These are phyloP conservation scores for Hemisphaericaspora xylofermentans DNA, from an alignment of 1,139 yeast species.

Conservation along the genomic window DNA sequence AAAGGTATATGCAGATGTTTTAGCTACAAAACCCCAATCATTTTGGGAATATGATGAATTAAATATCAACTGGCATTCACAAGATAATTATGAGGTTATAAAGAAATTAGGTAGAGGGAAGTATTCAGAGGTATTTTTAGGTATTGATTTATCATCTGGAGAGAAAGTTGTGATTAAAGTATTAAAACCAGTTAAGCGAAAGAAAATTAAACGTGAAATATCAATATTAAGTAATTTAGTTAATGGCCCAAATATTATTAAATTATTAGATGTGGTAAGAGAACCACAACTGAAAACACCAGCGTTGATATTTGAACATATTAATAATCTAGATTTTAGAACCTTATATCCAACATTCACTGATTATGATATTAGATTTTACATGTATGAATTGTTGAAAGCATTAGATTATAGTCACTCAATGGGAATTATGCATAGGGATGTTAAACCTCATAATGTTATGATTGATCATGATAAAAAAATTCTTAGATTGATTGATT, in stretches of 20 bases:
- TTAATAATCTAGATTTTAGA: slow-evolving; percentile 88
- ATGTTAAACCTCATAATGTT: slow-evolving; percentile 96
- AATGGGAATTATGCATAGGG: slow-evolving; percentile 98
- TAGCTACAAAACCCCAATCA: slow-evolving; percentile 42
- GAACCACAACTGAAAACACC: slow-evolving; percentile 93
- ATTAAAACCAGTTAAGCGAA: slow-evolving; percentile 93
- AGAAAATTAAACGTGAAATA: slow-evolving; percentile 94
- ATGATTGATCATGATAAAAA: slow-evolving; percentile 90
- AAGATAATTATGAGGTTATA: slow-evolving; percentile 47
- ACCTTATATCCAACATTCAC: slow-evolving; percentile 87
- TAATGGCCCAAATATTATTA: slow-evolving; percentile 83
- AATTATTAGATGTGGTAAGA: slow-evolving; percentile 80
- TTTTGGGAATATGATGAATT: slow-evolving; percentile 51
- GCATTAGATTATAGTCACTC: slow-evolving; percentile 95
- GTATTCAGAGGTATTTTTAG: slow-evolving; percentile 48
- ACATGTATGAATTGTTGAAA: slow-evolving; percentile 82
- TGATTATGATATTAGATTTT: slow-evolving; percentile 79
- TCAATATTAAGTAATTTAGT: slow-evolving; percentile 86
- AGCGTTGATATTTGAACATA: slow-evolving; percentile 87
- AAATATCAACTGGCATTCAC: slow-evolving; percentile 46
- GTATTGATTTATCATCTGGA: slow-evolving; percentile 33
- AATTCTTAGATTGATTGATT: slow-evolving; percentile 82
- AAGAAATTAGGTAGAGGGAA: slow-evolving; percentile 50
- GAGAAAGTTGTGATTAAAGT: slow-evolving; percentile 81
- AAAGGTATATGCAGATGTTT: slow-evolving; percentile 44